Conservation (phyloP, 192 early-diverging fungal genomes). For the Umbelopsis vinacea region DNA sequence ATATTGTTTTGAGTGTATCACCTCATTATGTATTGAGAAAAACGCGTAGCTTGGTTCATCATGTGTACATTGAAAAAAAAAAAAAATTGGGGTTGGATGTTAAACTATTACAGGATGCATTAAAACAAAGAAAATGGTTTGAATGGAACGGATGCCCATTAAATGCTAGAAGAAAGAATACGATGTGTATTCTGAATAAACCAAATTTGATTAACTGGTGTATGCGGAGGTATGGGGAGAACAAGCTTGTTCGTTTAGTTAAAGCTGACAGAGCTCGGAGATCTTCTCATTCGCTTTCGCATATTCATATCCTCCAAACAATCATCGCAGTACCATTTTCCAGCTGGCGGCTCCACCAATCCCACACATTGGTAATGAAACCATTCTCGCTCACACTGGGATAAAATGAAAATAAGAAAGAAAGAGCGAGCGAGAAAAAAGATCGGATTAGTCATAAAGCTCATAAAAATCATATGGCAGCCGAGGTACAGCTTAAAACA, state of each 20-base stretch:
- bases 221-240: not conserved
- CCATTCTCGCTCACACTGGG: conserved; percentile 82
- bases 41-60: no score
- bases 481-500: not conserved
- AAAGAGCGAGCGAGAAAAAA: not conserved
- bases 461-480: no score
- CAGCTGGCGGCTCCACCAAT: conserved; percentile 74
- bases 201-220: not conserved
- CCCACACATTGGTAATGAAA: conserved; percentile 90
- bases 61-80: conserved; percentile 5
- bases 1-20: no score
- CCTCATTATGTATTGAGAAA: no score
- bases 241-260: not conserved
- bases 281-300: conserved; percentile 21
- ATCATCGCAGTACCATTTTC: conserved; percentile 84
- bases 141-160: not conserved
- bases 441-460: no score
- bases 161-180: not conserved
- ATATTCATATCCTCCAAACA: conserved; percentile 49
- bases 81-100: not conserved
- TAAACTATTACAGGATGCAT: not conserved
- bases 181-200: not conserved
- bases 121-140: not conserved
- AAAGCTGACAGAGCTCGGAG: conserved; percentile 19
- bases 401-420: conserved; percentile 10